phyloP scores from a whole-genome alignment of 179 eudicot species.

The Spinacia oleracea region DNA sequence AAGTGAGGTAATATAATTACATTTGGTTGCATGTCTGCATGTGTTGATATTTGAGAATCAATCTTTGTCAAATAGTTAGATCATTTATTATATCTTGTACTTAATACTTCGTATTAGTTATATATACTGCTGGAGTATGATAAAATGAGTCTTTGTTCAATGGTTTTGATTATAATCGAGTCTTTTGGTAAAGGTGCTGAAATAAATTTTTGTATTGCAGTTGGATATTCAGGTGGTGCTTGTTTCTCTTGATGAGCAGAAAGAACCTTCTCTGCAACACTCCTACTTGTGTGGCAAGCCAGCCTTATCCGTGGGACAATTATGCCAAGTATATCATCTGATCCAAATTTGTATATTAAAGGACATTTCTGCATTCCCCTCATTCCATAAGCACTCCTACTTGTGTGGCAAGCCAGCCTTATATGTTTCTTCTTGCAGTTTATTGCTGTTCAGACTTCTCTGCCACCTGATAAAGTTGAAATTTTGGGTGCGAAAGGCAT shows the following conservation, averaged over 20 bases:
- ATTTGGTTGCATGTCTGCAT: background rate
- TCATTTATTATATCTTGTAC: background rate
- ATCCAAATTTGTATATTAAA: background rate
- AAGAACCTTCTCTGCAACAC: conserved; percentile 38
- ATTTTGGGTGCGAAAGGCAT: conserved; percentile 48
- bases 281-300: conserved; percentile 54
- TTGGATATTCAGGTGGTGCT: conserved; percentile 52
- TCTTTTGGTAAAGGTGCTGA: conserved; percentile 15
- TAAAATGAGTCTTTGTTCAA: background rate
- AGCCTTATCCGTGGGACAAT: conserved; percentile 47
- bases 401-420: conserved; percentile 4
- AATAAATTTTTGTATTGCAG: conserved; percentile 40
- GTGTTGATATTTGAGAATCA: background rate
- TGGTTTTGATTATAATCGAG: background rate
- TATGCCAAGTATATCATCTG: conserved; percentile 50
- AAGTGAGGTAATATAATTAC: conserved; percentile 44
- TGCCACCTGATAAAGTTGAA: conserved; percentile 54
- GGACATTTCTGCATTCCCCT: background rate
- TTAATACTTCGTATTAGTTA: background rate
- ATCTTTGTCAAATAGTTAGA: background rate
- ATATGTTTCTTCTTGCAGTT: conserved; percentile 41
- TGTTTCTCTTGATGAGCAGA: conserved; percentile 53
- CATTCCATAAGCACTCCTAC: background rate
- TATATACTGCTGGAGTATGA: background rate
- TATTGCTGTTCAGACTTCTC: conserved; percentile 54